Base-by-base conservation (phyloP, 345 rosid genomes). In the Gossypium bickii region DNA sequence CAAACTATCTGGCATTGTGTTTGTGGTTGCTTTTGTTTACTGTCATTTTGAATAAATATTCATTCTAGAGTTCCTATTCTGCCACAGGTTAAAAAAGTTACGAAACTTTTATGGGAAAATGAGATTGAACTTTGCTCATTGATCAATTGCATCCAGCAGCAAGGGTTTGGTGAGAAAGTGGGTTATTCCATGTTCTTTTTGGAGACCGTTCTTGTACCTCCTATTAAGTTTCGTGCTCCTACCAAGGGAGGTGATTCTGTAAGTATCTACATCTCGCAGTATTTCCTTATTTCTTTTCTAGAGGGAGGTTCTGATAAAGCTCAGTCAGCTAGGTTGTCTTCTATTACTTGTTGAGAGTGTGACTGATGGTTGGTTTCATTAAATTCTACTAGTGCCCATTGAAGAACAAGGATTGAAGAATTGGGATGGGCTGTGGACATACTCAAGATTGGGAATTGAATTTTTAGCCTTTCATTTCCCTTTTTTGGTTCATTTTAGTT, bases 231-330 rank as follows among this genome's bases (percentile, higher is more conserved):
- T 74, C 89, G 98, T 56, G 91, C 97, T 4, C 94, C 96, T 6
- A 79, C 98, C 38, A 89, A 87, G 81, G 96, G 96, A 44, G 94
- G 94, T 51, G 97, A 90, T 83, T 83, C 91, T 59, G 99, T 95
- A 86, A 90, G 98, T 90, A 49, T 62, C 76, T 75, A 17, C 41
- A 10, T 41, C 18, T 17, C 9, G 13, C 53, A 52, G 47, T n/a
- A n/a, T 48, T 73, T 63, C 7, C 43, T 49, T 52, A 18, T 49
- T 29, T 63, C 69, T 63, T 49, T 38, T 49, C 72, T 49, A 24
- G 59, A 27, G 72, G 72, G 55, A 25, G 44, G 24, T 69, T 69
- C 3, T 69, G 12, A 24, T 68, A 22, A 47, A 67, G 43, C 41
- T 49, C 24, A 18, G 12, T 49, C 4, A 9, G 58, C 22, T 24